Evolutionary conservation across 192 early-diverging fungal genomes (phyloP).

Genomic region (Nowakowskiella sp.): DNA sequence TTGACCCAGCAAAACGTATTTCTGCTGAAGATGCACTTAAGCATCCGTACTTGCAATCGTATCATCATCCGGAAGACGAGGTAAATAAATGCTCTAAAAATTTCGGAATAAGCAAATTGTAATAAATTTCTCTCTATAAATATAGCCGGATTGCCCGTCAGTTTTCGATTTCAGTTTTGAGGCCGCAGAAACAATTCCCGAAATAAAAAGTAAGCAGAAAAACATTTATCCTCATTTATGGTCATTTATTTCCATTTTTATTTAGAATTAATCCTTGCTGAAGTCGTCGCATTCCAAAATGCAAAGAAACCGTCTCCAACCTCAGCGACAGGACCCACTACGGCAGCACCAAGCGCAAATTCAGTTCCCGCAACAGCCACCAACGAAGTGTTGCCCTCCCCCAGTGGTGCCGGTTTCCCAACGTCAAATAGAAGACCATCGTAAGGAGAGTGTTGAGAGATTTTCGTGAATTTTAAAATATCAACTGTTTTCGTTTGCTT

Average conservation of each 20-base stretch:
- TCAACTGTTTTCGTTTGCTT: too few species aligned
- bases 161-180: constrained; percentile 50
- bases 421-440: too few species aligned
- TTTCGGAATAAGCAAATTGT: background rate
- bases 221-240: background rate
- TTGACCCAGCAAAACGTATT: constrained; percentile 81
- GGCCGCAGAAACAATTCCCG: constrained; percentile 36
- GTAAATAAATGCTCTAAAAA: constrained; percentile 1
- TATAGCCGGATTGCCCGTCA: constrained; percentile 34
- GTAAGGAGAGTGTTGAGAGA: too few species aligned
- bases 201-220: constrained; percentile 40
- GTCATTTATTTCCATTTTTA: background rate
- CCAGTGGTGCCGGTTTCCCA: too few species aligned
- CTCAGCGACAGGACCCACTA: too few species aligned
- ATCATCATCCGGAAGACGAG: constrained; percentile 68
- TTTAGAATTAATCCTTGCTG: too few species aligned
- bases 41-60: constrained; percentile 81
- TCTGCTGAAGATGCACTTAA: constrained; percentile 82
- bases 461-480: too few species aligned
- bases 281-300: too few species aligned
- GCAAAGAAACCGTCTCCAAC: too few species aligned
- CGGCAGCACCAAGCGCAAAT: too few species aligned
- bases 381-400: too few species aligned
- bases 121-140: constrained; percentile 9
- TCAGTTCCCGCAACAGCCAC: too few species aligned